Conservation (phyloP, 2,329 filamentous ascomycete genomes). For the Xylaria sp. region DNA sequence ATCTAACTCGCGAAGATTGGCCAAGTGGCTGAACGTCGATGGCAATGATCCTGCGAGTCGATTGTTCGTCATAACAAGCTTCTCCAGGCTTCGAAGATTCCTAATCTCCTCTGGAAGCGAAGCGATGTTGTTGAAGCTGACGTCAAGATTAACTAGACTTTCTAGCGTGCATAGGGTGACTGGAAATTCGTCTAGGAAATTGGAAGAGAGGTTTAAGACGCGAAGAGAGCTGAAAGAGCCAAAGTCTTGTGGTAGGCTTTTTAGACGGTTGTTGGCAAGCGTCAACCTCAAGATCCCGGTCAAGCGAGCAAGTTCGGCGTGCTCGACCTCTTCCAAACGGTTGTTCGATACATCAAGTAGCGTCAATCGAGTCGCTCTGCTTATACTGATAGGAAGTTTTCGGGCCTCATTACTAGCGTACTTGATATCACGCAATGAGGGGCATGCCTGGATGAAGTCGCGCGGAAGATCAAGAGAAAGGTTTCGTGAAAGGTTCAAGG, state of each 20-base stretch:
- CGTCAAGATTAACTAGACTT: slow-evolving; percentile 88
- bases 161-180: slow-evolving; percentile 83
- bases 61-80: slow-evolving; percentile 96
- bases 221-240: slow-evolving; percentile 80
- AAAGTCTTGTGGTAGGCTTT: slow-evolving; percentile 82
- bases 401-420: slow-evolving; percentile 94
- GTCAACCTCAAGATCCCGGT: slow-evolving; percentile 86
- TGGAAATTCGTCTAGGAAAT: slow-evolving; percentile 87
- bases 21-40: slow-evolving; percentile 74
- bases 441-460: slow-evolving; percentile 95
- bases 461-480: slow-evolving; percentile 91
- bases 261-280: slow-evolving; percentile 91
- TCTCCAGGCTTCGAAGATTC: slow-evolving; percentile 80
- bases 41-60: slow-evolving; percentile 81
- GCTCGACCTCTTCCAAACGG: slow-evolving; percentile 84
- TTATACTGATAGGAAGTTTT: slow-evolving; percentile 83
- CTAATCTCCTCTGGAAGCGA: slow-evolving; percentile 82
- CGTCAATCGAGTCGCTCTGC: slow-evolving; percentile 81
- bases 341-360: slow-evolving; percentile 97
- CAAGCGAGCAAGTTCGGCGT: slow-evolving; percentile 81
- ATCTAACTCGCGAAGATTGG: slow-evolving; percentile 88
- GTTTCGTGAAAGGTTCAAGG: slow-evolving; percentile 92
- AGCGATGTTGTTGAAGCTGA: slow-evolving; percentile 94
- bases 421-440: slow-evolving; percentile 92
- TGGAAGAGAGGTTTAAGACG: slow-evolving; percentile 91